Base-by-base conservation (phyloP, 495 filamentous ascomycete genomes). In the Penicillium waksmanii region DNA sequence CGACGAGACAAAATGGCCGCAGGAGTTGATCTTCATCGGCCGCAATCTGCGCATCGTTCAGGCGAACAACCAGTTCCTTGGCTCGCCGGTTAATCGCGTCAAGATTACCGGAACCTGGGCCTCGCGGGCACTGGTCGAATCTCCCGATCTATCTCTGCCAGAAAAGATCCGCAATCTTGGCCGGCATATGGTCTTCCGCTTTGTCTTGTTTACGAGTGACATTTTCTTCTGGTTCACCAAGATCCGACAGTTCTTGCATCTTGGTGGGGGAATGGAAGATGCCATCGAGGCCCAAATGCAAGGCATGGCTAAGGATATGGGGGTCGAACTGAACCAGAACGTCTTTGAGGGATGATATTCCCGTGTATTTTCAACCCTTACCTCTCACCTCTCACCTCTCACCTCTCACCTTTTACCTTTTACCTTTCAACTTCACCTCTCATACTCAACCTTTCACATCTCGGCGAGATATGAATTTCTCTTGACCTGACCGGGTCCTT, bases 51-150 rank as follows among this genome's bases (percentile, higher is more conserved):
- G 95, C 19, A 98, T 98, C 67, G 94, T 98, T 10, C 88, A 91
- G 70, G 86, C 78, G 0, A 90, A 91, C 68, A 91, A 91, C 64
- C 88, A 89, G 58, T 94, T 87, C 73, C 84, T 98, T 23, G 94
- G 95, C 44, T 93, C 90, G 1, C 95, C 95, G 0, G 93, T 98
- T 15, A 98, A 98, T 70, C 78, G 95, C 1, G 87, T 98, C 63
- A 97, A 97, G 78, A 92, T 97, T 65, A 97, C 93, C 36, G 94
- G 93, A 13, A 81, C 82, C 40, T 97, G 95, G 95, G 95, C 95
- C 0, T 89, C 84, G 40, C 78, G 90, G 10, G 89, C 89, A 51
- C 73, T 96, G 13, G 89, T 85, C 25, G 89, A 95, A 65, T 84
- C 84, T 51, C 77, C 80, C 50, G 82, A 86, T 71, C 78, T 90